Conservation (phyloP, 768 basidiomycete genomes). For the Pulveroboletus ravenelii region DNA sequence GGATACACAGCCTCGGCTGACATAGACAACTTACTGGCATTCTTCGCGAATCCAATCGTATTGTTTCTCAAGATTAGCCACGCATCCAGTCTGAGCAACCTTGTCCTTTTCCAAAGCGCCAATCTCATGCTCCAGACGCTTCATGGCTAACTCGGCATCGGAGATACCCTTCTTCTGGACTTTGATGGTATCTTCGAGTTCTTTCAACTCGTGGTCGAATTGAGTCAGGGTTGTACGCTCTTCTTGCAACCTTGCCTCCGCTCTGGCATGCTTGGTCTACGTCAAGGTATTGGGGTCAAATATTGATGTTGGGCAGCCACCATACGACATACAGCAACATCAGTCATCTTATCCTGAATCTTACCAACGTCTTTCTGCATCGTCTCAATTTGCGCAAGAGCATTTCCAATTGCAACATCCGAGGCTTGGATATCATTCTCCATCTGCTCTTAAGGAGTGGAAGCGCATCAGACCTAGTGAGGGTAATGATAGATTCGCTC, state of each 20-base stretch:
- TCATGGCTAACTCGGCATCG: constrained; percentile 61
- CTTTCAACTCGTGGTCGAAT: constrained; percentile 85
- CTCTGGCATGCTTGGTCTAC: constrained; percentile 56
- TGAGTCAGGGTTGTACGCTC: constrained; percentile 84
- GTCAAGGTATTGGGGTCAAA: not conserved
- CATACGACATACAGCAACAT: constrained; percentile 18
- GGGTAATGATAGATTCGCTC: constrained; percentile 18
- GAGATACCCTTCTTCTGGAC: constrained; percentile 67
- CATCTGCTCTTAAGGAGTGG: constrained; percentile 21
- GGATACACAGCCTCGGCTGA: not conserved
- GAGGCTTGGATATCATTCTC: constrained; percentile 27
- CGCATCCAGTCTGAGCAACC: constrained; percentile 44
- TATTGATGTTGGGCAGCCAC: not conserved
- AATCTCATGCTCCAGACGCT: constrained; percentile 68
- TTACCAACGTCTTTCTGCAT: constrained; percentile 61
- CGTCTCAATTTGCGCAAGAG: constrained; percentile 44
- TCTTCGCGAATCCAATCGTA: constrained; percentile 89
- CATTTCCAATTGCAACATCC: constrained; percentile 24
- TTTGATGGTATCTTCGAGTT: constrained; percentile 78
- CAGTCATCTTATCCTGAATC: constrained; percentile 44
- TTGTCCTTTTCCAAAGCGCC: constrained; percentile 61
- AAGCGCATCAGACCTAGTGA: not conserved
- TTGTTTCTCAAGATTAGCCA: constrained; percentile 70
- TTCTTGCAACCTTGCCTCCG: constrained; percentile 68
- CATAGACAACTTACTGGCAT: constrained; percentile 56